These are phyloP conservation scores for Podila minutissima DNA, from an alignment of 192 early-diverging fungal genomes.

Conservation along the genomic window DNA sequence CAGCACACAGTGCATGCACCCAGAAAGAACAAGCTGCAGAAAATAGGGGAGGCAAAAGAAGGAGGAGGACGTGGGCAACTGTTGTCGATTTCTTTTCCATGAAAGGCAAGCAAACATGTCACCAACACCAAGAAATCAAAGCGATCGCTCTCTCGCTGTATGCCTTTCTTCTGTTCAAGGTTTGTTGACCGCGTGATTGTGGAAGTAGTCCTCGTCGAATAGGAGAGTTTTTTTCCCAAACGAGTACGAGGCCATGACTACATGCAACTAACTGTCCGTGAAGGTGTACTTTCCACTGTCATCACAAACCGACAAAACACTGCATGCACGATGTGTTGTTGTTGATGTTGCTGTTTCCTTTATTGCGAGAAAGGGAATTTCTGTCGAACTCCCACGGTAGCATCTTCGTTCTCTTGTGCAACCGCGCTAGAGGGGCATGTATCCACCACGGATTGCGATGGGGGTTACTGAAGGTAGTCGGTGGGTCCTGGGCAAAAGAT, in stretches of 20 bases:
- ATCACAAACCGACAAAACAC: too few relatives aligned
- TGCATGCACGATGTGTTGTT: too few relatives aligned
- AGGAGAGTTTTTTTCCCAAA: neutral
- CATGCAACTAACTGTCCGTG: neutral
- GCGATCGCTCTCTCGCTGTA: neutral
- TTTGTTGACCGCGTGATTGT: too few relatives aligned
- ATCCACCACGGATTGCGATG: too few relatives aligned
- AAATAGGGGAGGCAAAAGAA: neutral
- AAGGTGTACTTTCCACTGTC: too few relatives aligned
- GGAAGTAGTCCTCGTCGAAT: too few relatives aligned
- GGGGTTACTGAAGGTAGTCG: constrained; percentile 35
- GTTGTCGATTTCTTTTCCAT: constrained; percentile 12
- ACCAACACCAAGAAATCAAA: neutral
- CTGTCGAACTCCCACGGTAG: neutral
- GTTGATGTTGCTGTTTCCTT: neutral
- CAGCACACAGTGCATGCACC: too few relatives aligned
- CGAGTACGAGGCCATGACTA: neutral
- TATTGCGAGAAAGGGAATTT: neutral
- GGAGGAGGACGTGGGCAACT: constrained; percentile 1
- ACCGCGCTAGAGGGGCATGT: too few relatives aligned
- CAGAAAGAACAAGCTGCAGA: too few relatives aligned
- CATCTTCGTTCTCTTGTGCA: neutral
- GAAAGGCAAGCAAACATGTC: constrained; percentile 33
- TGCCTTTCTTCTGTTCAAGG: too few relatives aligned
- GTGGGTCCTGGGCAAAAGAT: constrained; percentile 55